Base-by-base conservation (phyloP, 345 rosid genomes). In the Eucalyptus rudis region DNA sequence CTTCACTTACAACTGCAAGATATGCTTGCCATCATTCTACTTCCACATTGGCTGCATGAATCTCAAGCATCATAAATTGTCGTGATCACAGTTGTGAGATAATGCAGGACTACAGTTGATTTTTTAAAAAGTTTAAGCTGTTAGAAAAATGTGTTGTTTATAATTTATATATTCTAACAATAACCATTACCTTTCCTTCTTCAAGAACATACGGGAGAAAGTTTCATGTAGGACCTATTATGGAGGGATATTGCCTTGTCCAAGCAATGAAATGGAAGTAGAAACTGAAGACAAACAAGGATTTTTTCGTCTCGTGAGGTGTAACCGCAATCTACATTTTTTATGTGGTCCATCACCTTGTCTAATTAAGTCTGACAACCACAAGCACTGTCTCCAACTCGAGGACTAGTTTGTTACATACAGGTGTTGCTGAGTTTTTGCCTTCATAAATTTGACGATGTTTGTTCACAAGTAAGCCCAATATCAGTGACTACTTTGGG, bases 61-160 rank as follows among this genome's bases (percentile, higher is more conserved):
- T 52, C 56, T 52, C 56, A 52, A 52, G 10, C 56, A 52, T 52
- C 24, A 52, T 52, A 52, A 52, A 52, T 7, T 52, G 56, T 19
- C 4, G 8, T 19, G 56, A 52, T 52, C 56, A 52, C 10, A 19
- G 56, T 52, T 52, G 56, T 52, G 56, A 17, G 56, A 52, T 52
- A 17, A 52, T 6, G 56, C 2, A 3, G 9, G 3, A 52, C 9
- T 52, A 7, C 0, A 1, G 56, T 52, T 0, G 0, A 52, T 52
- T 19, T 3, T 52, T 7, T 52, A 7, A 52, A 51, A 52, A 52
- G 8, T 17, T 52, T 7, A 17, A 51, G 3, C 20, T 51, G 22
- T 17, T 51, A 51, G 54, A 51, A 17, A 51, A 51, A 51, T 1
- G 2, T 2, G 2, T 19, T 1, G 8, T 52, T 52, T 52, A 52